Conservation (phyloP, 2,329 filamentous ascomycete species). For the Hypomyces rosellus region DNA sequence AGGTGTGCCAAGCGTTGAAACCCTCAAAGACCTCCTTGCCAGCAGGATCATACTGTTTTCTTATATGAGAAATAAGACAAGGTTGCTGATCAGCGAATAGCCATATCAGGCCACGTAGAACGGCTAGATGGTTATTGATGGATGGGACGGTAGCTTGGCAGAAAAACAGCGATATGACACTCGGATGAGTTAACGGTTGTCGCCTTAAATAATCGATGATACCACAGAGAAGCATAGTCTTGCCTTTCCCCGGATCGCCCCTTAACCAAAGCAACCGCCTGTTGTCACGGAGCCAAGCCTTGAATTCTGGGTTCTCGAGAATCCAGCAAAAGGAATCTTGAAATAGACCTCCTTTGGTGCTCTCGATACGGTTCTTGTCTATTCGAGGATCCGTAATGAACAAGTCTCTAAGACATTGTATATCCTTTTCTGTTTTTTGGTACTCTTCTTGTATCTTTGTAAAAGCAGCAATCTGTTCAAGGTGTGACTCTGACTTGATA, state of each 20-base stretch:
- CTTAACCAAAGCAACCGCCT: slow-evolving; percentile 25
- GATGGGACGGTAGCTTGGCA: slow-evolving; percentile 33
- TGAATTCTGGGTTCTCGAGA: slow-evolving; percentile 15
- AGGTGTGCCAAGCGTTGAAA: slow-evolving; percentile 28
- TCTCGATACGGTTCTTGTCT: slow-evolving; percentile 31
- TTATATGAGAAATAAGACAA: slow-evolving; percentile 28
- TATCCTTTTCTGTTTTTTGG: slow-evolving; percentile 14
- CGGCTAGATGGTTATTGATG: slow-evolving; percentile 32
- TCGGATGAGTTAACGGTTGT: background rate
- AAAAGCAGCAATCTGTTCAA: slow-evolving; percentile 11
- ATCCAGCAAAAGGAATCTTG: slow-evolving; percentile 30
- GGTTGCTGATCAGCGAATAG: slow-evolving; percentile 29
- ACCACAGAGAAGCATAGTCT: slow-evolving; percentile 30
- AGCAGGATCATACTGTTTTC: slow-evolving; percentile 25
- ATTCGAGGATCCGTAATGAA: slow-evolving; percentile 22
- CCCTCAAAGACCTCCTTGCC: slow-evolving; percentile 34
- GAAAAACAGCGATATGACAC: slow-evolving; percentile 29
- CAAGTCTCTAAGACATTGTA: slow-evolving; percentile 19
- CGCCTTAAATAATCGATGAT: slow-evolving; percentile 18
- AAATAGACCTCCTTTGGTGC: slow-evolving; percentile 28
- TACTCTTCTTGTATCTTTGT: slow-evolving; percentile 11
- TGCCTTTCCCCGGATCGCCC: slow-evolving; percentile 32
- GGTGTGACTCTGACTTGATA: slow-evolving; percentile 2
- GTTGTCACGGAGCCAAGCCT: slow-evolving; percentile 22
- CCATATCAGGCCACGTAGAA: slow-evolving; percentile 38